Conservation (phyloP, 805 yeast genomes). For the Debaryomyces hansenii region DNA sequence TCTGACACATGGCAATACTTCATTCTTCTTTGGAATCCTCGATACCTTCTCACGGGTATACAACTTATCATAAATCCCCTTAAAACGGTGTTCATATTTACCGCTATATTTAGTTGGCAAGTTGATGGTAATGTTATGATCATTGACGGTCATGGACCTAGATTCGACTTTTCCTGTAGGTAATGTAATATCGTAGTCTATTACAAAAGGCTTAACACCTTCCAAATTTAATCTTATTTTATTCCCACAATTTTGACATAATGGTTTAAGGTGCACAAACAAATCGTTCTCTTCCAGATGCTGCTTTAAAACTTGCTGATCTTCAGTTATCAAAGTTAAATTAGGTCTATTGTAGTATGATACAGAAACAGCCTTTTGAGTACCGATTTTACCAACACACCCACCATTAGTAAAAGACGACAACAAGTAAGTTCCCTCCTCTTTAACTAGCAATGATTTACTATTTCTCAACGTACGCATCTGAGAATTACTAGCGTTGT, state of each 20-base stretch:
- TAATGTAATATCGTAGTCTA: conserved; percentile 60
- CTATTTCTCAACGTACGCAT: conserved; percentile 14
- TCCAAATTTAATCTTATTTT: conserved; percentile 39
- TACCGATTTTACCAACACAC: conserved; percentile 39
- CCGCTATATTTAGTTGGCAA: conserved; percentile 53
- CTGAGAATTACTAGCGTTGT: conserved; percentile 6
- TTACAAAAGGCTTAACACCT: conserved; percentile 67
- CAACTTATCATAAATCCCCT: conserved; percentile 62
- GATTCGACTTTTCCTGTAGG: conserved; percentile 54
- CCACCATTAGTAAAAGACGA: conserved; percentile 40
- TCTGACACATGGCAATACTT: conserved; percentile 16
- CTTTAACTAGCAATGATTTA: conserved; percentile 22
- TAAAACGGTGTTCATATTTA: conserved; percentile 57
- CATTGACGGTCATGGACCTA: conserved; percentile 32
- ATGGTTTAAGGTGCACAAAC: conserved; percentile 21
- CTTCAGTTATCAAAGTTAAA: conserved; percentile 13
- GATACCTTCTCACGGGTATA: conserved; percentile 44
- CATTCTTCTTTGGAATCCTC: conserved; percentile 2
- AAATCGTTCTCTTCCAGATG: conserved; percentile 20
- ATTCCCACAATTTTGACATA: conserved; percentile 32
- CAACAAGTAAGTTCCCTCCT: conserved; percentile 46
- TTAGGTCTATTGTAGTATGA: conserved; percentile 26
- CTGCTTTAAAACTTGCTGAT: conserved; percentile 14
- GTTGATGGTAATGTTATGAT: conserved; percentile 28
- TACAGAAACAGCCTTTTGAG: conserved; percentile 18